Evolutionary conservation across 2,329 filamentous ascomycete genomes (phyloP), one percentile per base, ranked within the genome.

Genomic region (Ascochyta rabiei): DNA sequence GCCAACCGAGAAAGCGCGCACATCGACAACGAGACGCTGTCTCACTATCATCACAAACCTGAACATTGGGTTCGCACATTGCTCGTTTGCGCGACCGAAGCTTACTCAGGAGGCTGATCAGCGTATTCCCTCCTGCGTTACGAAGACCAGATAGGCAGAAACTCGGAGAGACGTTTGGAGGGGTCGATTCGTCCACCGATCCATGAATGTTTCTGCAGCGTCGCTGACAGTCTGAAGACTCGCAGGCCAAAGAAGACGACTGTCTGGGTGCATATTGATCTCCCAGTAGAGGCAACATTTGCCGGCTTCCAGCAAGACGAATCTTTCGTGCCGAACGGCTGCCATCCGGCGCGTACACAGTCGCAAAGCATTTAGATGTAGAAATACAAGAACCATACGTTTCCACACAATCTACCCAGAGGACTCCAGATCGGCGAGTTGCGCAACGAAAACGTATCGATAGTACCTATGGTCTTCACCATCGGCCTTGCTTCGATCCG

Each of bases 361-460:
- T 46, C 57, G 62, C 67, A 60, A 59, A 57, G 57, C 55, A 49
- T 50, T 37, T 68, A 71, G 63, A 63, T 56, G 46, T 66, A 67
- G 62, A 63, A 69, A 67, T 63, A 58, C 62, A 69, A 66, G 64
- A 67, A 48, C 62, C 58, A 67, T 53, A 61, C 60, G 54, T 54
- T 59, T 37, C 37, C 39, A 18, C 42, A 49, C 35, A 37, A n/a
- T 34, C 30, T 23, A 21, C 23, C 45, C 41, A 30, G 44, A 28
- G 23, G 38, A 16, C 45, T 40, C 43, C 30, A 47, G 24, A 55
- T 48, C 41, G 21, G 33, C 56, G 57, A 64, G 51, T 56, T 49
- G 56, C 48, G 48, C 60, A 47, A 43, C 50, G 54, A 59, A 35
- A 23, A 52, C 59, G 54, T 47, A 47, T 56, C 56, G 35, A 56